Conservation (phyloP, 2,329 filamentous ascomycete species). For the Aureobasidium leucospermi region DNA sequence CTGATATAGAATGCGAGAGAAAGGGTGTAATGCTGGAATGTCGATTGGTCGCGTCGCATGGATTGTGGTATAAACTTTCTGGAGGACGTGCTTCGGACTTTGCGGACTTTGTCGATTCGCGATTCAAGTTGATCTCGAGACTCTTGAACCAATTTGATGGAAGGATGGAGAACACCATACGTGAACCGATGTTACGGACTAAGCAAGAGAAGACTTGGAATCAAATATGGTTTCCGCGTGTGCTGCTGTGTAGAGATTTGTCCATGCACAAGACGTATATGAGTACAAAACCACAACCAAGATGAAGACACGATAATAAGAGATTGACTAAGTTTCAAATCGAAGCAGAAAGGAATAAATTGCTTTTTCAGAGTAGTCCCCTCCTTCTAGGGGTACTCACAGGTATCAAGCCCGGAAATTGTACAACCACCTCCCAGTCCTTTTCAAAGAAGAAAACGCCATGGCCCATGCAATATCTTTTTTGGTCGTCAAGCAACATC, state of each 20-base stretch:
- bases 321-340: too few species aligned
- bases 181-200: too few species aligned
- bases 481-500: slow-evolving; percentile 11
- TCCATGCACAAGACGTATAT: too few species aligned
- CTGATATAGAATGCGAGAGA: not conserved
- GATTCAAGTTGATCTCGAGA: too few species aligned
- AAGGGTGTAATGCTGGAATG: not conserved
- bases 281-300: too few species aligned
- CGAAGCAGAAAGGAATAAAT: not conserved
- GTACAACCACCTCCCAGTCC: slow-evolving; percentile 7
- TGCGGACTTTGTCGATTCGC: not conserved
- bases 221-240: too few species aligned
- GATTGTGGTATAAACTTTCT: not conserved
- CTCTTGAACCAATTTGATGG: too few species aligned
- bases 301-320: too few species aligned
- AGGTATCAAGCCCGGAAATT: slow-evolving; percentile 4
- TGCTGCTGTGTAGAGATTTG: too few species aligned
- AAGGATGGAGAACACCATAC: too few species aligned
- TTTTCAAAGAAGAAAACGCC: slow-evolving; percentile 9
- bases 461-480: slow-evolving; percentile 12
- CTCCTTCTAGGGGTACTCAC: not conserved
- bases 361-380: not conserved
- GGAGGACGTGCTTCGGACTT: not conserved
- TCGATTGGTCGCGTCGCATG: not conserved
- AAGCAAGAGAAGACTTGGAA: too few species aligned